A percentile compares a stretch with the other conserved stretches of the same genome.
These are phyloP conservation scores for Gossypium schwendimanii DNA, from an alignment of 441 rosid species.

Conservation along the genomic window DNA sequence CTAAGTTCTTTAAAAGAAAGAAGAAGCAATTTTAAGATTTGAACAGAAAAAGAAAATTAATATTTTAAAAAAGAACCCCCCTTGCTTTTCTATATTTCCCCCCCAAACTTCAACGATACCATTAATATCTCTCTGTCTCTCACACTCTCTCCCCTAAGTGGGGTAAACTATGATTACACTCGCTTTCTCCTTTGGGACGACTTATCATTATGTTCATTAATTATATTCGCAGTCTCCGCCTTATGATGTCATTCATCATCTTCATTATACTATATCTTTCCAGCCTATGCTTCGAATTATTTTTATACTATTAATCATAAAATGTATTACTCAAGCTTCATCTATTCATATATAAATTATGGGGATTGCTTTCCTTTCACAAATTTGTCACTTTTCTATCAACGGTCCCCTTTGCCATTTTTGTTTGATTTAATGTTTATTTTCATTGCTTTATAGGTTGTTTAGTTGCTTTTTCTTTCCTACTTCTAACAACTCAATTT, in stretches of 20 bases:
- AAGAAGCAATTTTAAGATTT: not conserved
- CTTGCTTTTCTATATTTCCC: no score
- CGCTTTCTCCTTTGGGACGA: conserved; percentile 14
- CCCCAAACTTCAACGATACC: not conserved
- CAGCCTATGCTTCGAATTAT: not conserved
- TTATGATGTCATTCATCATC: not conserved
- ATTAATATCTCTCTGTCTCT: not conserved
- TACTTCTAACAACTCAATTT: no score
- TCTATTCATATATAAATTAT: not conserved
- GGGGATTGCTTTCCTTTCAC: not conserved
- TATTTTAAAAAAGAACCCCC: not conserved
- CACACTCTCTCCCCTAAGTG: not conserved
- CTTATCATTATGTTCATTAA: conserved; percentile 22
- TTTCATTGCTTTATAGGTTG: not conserved
- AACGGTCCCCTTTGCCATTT: not conserved
- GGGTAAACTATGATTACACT: conserved; percentile 17
- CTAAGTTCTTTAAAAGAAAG: no score
- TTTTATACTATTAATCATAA: not conserved
- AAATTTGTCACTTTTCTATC: not conserved
- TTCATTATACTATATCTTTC: not conserved
- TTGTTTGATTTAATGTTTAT: not conserved
- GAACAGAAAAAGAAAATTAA: not conserved
- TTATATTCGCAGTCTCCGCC: not conserved
- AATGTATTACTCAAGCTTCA: not conserved
- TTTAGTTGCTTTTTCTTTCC: no score